Conservation (phyloP, 2,329 filamentous ascomycete species). For the Juglanconis sp. region DNA sequence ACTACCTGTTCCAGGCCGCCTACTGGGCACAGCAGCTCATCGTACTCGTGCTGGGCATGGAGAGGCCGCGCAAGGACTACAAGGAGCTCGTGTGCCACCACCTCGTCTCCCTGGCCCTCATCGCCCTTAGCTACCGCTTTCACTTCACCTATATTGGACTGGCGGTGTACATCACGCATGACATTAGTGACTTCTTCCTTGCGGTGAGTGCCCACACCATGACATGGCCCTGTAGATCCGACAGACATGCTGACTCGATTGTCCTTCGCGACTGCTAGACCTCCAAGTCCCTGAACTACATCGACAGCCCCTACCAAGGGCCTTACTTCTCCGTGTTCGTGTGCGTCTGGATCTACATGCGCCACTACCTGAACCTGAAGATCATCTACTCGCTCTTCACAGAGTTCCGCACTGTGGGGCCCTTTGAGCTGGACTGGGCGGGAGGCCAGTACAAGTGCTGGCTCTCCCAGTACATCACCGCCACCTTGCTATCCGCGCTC, state of each 20-base stretch:
- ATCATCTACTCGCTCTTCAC: slow-evolving; percentile 75
- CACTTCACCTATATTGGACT: slow-evolving; percentile 95
- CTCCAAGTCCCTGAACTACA: slow-evolving; percentile 88
- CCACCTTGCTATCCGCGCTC: slow-evolving; percentile 60
- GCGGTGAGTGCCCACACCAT: slow-evolving; percentile 57
- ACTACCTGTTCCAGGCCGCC: slow-evolving; percentile 89
- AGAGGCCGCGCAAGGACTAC: slow-evolving; percentile 93
- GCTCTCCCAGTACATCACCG: slow-evolving; percentile 66
- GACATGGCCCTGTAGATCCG: neutral
- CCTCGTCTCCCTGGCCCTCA: slow-evolving; percentile 81
- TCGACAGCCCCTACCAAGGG: slow-evolving; percentile 73
- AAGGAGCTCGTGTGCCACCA: slow-evolving; percentile 91
- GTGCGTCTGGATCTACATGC: slow-evolving; percentile 80
- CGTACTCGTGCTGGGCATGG: slow-evolving; percentile 79
- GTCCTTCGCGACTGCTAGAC: slow-evolving; percentile 50
- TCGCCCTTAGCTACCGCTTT: slow-evolving; percentile 86
- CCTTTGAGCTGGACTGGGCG: slow-evolving; percentile 74
- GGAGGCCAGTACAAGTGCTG: slow-evolving; percentile 74
- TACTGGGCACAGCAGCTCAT: slow-evolving; percentile 97
- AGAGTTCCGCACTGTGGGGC: slow-evolving; percentile 71
- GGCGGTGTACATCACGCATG: slow-evolving; percentile 90
- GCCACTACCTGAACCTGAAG: slow-evolving; percentile 77
- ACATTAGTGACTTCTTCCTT: slow-evolving; percentile 93
- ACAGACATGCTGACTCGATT: slow-evolving; percentile 12
- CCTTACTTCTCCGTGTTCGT: slow-evolving; percentile 87